phyloP scores from a whole-genome alignment of 176 grass and related monocot genomes.

The Oryza brachyantha region DNA sequence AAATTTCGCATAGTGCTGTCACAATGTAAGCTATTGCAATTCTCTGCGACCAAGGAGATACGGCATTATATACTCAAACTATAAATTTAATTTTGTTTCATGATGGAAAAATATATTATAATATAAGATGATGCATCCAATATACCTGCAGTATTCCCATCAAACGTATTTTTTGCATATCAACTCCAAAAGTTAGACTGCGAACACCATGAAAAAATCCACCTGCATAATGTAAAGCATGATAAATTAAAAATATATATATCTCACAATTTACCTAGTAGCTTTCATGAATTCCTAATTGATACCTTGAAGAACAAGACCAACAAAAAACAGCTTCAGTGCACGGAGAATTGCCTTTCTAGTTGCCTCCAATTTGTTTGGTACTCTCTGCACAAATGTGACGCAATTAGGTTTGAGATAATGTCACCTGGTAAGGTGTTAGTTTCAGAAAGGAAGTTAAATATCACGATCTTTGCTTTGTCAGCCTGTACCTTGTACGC shows the following conservation, averaged over 20 bases:
- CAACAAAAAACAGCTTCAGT: slow-evolving; percentile 75
- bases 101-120: background rate
- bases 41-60: slow-evolving; percentile 55
- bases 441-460: background rate
- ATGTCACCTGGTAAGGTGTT: slow-evolving; percentile 3
- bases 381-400: slow-evolving; percentile 53
- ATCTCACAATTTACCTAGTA: background rate
- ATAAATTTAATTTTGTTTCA: background rate
- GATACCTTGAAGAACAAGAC: slow-evolving; percentile 90
- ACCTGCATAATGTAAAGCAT: slow-evolving; percentile 45
- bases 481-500: slow-evolving; percentile 71
- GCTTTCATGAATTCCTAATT: background rate
- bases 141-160: slow-evolving; percentile 86
- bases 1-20: slow-evolving; percentile 82
- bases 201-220: slow-evolving; percentile 87
- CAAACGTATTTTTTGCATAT: slow-evolving; percentile 64
- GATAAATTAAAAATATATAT: background rate
- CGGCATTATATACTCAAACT: background rate
- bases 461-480: slow-evolving; percentile 3
- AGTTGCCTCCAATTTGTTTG: slow-evolving; percentile 62
- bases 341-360: slow-evolving; percentile 72
- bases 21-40: slow-evolving; percentile 83
- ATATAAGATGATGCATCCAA: background rate
- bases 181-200: slow-evolving; percentile 75
- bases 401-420: slow-evolving; percentile 6